Evolutionary conservation across 2,329 filamentous ascomycete genomes (phyloP).

Genomic region (Aspergillus pseudotamarii): DNA sequence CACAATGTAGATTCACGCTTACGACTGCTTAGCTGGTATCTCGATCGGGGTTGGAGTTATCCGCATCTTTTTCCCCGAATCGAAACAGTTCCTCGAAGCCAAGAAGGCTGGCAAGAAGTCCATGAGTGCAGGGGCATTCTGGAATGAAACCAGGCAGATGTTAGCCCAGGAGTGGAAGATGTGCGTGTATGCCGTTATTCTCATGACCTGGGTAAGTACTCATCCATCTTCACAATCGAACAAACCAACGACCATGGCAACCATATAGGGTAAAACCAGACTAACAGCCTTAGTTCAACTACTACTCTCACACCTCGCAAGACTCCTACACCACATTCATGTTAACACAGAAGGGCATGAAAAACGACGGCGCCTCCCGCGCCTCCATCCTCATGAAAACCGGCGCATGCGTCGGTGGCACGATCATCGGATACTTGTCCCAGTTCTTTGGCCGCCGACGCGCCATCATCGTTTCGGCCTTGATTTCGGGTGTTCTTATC

Average conservation of each 20-base stretch:
- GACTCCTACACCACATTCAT: slow-evolving; percentile 84
- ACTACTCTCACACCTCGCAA: slow-evolving; percentile 77
- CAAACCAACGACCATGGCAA: not conserved
- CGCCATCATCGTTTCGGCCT: slow-evolving; percentile 58
- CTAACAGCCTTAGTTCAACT: slow-evolving; percentile 55
- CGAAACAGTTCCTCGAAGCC: slow-evolving; percentile 72
- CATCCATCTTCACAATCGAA: too few species aligned
- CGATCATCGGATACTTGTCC: slow-evolving; percentile 64
- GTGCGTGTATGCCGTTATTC: slow-evolving; percentile 73
- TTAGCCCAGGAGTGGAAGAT: slow-evolving; percentile 72
- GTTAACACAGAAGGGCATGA: slow-evolving; percentile 70
- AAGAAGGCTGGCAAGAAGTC: slow-evolving; percentile 61
- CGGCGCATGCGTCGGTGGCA: slow-evolving; percentile 67
- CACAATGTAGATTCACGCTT: too few species aligned
- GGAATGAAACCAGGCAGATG: slow-evolving; percentile 70
- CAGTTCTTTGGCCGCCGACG: slow-evolving; percentile 73
- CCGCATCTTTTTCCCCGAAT: slow-evolving; percentile 71
- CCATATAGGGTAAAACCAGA: not conserved
- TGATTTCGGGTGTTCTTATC: slow-evolving; percentile 69
- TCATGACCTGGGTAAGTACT: slow-evolving; percentile 66
- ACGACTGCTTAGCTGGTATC: slow-evolving; percentile 26
- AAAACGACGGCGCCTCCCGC: slow-evolving; percentile 66
- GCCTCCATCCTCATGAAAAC: slow-evolving; percentile 81
- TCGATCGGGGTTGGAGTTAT: slow-evolving; percentile 63
- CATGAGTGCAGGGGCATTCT: slow-evolving; percentile 58